Percentiles rank a stretch among this genome's conserved stretches.
These are phyloP conservation scores for Acacia pycnantha DNA, from an alignment of 331 rosid genomes.

Conservation along the genomic window DNA sequence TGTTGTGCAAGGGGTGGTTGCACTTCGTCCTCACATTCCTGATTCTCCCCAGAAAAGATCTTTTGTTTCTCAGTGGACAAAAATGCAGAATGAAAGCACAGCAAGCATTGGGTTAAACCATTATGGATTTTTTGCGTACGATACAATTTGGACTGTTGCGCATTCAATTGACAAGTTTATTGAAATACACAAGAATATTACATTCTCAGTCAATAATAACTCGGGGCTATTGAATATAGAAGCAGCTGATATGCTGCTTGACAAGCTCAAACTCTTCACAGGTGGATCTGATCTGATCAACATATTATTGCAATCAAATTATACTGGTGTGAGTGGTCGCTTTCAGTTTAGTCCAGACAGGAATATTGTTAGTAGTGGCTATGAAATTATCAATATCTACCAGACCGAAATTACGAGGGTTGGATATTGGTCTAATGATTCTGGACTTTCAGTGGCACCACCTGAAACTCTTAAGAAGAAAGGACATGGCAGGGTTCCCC, in stretches of 20 bases:
- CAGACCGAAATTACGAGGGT: constrained; percentile 40
- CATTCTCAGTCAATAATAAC: constrained; percentile 48
- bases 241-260: constrained; percentile 44
- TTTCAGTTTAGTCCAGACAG: constrained; percentile 56
- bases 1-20: constrained; percentile 77
- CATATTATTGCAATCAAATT: constrained; percentile 51
- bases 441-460: constrained; percentile 69
- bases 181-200: constrained; percentile 42
- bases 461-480: constrained; percentile 46
- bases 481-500: constrained; percentile 21
- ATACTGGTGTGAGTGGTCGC: constrained; percentile 74
- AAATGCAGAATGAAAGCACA: constrained; percentile 42
- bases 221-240: constrained; percentile 24
- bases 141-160: constrained; percentile 80
- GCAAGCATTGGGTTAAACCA: constrained; percentile 48
- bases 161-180: constrained; percentile 57
- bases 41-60: constrained; percentile 49
- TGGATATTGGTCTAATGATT: constrained; percentile 76
- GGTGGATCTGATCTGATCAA: constrained; percentile 60
- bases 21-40: constrained; percentile 72
- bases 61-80: constrained; percentile 61
- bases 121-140: constrained; percentile 84
- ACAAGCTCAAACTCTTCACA: constrained; percentile 60
- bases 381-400: constrained; percentile 72
- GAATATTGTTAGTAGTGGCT: constrained; percentile 56